Percentiles rank a stretch among this genome's conserved stretches.
Evolutionary conservation across 2,329 filamentous ascomycete species (phyloP).

Genomic region (Sodiomyces alkalinus): DNA sequence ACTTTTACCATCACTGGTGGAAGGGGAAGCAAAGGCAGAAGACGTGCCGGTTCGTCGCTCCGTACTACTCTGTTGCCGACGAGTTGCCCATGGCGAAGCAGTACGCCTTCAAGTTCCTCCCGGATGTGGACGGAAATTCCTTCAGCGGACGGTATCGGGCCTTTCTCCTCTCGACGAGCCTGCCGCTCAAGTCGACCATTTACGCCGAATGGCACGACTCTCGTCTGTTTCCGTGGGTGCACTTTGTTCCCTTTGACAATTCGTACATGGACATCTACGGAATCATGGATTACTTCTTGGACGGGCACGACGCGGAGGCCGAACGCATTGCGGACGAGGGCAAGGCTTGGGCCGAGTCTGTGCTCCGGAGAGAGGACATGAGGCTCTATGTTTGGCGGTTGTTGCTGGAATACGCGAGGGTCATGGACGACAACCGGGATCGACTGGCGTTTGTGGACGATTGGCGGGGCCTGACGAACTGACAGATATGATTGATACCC

Average conservation of each 20-base stretch:
- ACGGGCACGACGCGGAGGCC: conserved; percentile 25
- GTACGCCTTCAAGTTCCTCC: conserved; percentile 35
- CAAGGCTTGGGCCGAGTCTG: conserved; percentile 34
- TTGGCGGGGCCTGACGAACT: background rate
- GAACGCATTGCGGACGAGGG: conserved; percentile 33
- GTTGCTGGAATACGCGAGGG: conserved; percentile 27
- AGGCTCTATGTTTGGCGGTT: conserved; percentile 37
- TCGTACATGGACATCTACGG: conserved; percentile 41
- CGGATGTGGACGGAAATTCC: conserved; percentile 44
- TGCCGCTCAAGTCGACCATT: conserved; percentile 46
- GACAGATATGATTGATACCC: too few relatives aligned
- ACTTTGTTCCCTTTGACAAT: conserved; percentile 48
- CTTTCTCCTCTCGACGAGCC: conserved; percentile 37
- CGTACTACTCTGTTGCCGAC: conserved; percentile 9
- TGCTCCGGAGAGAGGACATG: conserved; percentile 39
- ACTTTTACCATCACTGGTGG: conserved; percentile 6
- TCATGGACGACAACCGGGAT: conserved; percentile 17
- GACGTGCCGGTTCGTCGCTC: conserved; percentile 11
- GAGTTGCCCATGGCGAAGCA: conserved; percentile 17
- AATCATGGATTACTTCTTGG: conserved; percentile 40
- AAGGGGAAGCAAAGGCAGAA: background rate
- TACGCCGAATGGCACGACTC: conserved; percentile 51
- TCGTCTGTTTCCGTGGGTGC: conserved; percentile 42
- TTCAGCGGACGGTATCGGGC: conserved; percentile 33
- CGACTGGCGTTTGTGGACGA: conserved; percentile 14